Evolutionary conservation across 208 protist genomes (phyloP).

Genomic region (Balamuthia mandrillaris): DNA sequence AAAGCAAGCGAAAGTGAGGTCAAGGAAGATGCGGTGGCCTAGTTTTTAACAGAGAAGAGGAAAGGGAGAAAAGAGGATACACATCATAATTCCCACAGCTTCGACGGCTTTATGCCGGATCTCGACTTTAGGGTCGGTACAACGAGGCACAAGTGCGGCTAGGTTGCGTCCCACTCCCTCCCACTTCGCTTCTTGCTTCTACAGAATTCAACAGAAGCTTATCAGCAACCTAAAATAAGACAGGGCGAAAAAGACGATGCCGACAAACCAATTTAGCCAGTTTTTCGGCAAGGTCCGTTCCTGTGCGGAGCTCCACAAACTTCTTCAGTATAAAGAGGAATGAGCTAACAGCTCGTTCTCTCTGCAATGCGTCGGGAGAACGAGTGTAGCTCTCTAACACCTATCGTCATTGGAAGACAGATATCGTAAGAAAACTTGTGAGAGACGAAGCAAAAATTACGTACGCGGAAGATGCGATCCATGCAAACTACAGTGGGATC

Average conservation of each 20-base stretch:
- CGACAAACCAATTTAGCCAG: background rate
- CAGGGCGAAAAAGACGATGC: background rate
- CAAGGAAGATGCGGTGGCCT: too few species aligned
- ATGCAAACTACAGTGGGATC: slow-evolving; percentile 41
- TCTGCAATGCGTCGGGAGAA: background rate
- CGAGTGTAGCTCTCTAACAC: background rate
- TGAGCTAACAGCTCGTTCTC: slow-evolving; percentile 39
- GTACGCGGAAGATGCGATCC: slow-evolving; percentile 33
- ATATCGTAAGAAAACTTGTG: background rate
- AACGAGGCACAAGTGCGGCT: slow-evolving; percentile 44
- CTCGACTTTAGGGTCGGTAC: slow-evolving; percentile 33
- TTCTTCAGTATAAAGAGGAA: slow-evolving; percentile 56
- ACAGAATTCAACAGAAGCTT: too few species aligned
- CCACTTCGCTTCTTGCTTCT: slow-evolving; percentile 33
- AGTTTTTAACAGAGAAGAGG: background rate
- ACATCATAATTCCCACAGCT: slow-evolving; percentile 41
- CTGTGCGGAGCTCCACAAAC: slow-evolving; percentile 38
- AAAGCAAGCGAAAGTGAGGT: too few species aligned
- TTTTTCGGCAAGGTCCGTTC: background rate
- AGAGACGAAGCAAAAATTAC: too few species aligned
- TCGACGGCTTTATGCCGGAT: slow-evolving; percentile 44
- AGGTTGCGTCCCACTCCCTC: slow-evolving; percentile 28
- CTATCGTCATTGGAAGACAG: background rate
- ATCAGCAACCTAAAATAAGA: background rate
- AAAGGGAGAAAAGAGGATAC: background rate